These are phyloP conservation scores for Zarea fungicola DNA, from an alignment of 2,329 filamentous ascomycete genomes.

Conservation along the genomic window DNA sequence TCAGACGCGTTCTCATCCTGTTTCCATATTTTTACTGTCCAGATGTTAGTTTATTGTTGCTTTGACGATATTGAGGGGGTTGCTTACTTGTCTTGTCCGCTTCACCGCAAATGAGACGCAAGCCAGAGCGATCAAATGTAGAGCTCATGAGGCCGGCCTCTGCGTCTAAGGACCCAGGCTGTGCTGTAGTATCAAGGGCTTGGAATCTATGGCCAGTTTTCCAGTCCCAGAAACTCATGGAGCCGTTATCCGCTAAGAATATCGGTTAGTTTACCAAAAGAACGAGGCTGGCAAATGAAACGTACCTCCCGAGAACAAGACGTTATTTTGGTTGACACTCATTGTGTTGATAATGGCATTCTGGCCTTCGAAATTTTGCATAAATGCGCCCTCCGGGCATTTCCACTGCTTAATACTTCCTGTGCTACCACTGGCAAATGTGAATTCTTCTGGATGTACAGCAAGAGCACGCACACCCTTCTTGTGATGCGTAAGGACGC, in stretches of 20 bases:
- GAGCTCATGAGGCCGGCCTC: slow-evolving; percentile 94
- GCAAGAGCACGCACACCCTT: slow-evolving; percentile 86
- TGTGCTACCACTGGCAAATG: slow-evolving; percentile 88
- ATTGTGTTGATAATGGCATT: slow-evolving; percentile 95
- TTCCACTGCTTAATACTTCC: slow-evolving; percentile 99
- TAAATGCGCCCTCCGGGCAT: slow-evolving; percentile 94
- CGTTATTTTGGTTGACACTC: slow-evolving; percentile 89
- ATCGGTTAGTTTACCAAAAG: not conserved
- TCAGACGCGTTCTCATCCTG: slow-evolving; percentile 86
- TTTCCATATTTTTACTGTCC: slow-evolving; percentile 86
- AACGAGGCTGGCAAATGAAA: not conserved
- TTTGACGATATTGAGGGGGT: not conserved
- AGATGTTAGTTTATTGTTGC: slow-evolving; percentile 20
- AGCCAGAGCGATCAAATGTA: slow-evolving; percentile 82
- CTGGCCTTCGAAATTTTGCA: slow-evolving; percentile 98
- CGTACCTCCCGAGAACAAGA: slow-evolving; percentile 79
- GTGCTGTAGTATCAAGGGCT: slow-evolving; percentile 80
- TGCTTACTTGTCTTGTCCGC: slow-evolving; percentile 83
- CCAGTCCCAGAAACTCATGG: slow-evolving; percentile 98
- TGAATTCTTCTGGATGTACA: slow-evolving; percentile 87
- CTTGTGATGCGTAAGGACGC: slow-evolving; percentile 95
- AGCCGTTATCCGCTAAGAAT: slow-evolving; percentile 71
- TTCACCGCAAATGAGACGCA: slow-evolving; percentile 89
- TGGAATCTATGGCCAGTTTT: slow-evolving; percentile 93
- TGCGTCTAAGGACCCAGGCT: slow-evolving; percentile 89